phyloP scores from a whole-genome alignment of 2,329 filamentous ascomycete genomes.

The Cladophialophora yegresii region DNA sequence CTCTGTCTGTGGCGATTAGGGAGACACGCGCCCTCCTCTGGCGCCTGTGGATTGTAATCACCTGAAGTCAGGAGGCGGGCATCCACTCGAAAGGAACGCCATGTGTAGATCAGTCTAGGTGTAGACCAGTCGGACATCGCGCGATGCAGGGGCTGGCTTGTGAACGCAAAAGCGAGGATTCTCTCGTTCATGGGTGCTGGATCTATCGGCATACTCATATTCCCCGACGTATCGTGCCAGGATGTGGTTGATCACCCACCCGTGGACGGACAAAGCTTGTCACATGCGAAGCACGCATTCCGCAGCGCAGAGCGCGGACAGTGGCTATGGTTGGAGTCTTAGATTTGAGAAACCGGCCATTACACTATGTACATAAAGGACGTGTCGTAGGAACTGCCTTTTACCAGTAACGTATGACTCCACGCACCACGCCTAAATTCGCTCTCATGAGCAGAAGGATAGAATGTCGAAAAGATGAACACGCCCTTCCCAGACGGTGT shows the following conservation, averaged over 20 bases:
- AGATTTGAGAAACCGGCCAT: not conserved
- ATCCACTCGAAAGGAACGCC: too few relatives aligned
- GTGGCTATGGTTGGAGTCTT: not conserved
- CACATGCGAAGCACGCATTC: not conserved
- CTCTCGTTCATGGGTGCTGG: not conserved
- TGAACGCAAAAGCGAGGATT: not conserved
- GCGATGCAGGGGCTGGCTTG: not conserved
- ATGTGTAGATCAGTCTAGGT: too few relatives aligned
- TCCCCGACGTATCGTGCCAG: not conserved
- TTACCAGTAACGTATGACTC: not conserved
- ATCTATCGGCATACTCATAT: not conserved
- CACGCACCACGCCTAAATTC: not conserved
- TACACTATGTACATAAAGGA: not conserved
- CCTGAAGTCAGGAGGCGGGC: too few relatives aligned
- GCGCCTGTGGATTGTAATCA: too few relatives aligned
- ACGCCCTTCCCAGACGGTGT: not conserved
- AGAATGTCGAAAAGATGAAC: not conserved
- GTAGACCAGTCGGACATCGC: too few relatives aligned
- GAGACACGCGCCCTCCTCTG: too few relatives aligned
- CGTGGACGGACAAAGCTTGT: not conserved
- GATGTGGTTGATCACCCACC: not conserved
- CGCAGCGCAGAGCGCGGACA: not conserved
- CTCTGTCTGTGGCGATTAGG: too few relatives aligned
- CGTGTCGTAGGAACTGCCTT: not conserved
- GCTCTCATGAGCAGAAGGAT: not conserved